phyloP scores from a whole-genome alignment of 305 asterid genomes.

The Stenogyne calaminthoides region DNA sequence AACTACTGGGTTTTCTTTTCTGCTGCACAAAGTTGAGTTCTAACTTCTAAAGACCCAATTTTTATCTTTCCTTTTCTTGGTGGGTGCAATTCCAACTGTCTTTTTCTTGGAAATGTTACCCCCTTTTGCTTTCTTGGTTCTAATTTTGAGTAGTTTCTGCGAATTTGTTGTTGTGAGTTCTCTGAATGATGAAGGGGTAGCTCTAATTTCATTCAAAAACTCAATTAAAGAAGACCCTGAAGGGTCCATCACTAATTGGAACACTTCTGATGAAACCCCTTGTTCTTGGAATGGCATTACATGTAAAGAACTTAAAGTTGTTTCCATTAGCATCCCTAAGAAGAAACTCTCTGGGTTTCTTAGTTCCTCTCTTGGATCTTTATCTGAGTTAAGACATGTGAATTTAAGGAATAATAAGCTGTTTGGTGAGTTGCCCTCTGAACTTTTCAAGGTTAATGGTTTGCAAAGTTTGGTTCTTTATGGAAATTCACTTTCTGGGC shows the following conservation, averaged over 20 bases:
- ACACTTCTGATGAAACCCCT: slow-evolving; percentile 69
- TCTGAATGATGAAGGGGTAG: slow-evolving; percentile 70
- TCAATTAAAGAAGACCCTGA: slow-evolving; percentile 70
- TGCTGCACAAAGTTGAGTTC: slow-evolving; percentile 52
- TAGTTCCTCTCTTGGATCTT: slow-evolving; percentile 72
- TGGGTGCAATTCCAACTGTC: slow-evolving; percentile 31
- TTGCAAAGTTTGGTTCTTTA: slow-evolving; percentile 88
- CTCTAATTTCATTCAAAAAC: slow-evolving; percentile 66
- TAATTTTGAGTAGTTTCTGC: slow-evolving; percentile 32
- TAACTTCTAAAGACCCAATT: slow-evolving; percentile 32
- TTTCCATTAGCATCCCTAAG: slow-evolving; percentile 76
- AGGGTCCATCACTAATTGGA: slow-evolving; percentile 76
- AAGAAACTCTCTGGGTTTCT: slow-evolving; percentile 75
- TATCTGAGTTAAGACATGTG: slow-evolving; percentile 77
- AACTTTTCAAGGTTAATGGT: slow-evolving; percentile 56
- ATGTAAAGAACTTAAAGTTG: slow-evolving; percentile 69
- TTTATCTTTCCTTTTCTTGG: slow-evolving; percentile 1
- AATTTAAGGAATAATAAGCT: slow-evolving; percentile 75
- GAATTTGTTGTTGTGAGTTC: slow-evolving; percentile 49
- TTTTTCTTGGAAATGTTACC: slow-evolving; percentile 54
- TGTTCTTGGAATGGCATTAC: slow-evolving; percentile 95
- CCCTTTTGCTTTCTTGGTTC: slow-evolving; percentile 37
- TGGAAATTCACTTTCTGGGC: slow-evolving; percentile 76
- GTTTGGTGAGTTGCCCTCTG: slow-evolving; percentile 57
- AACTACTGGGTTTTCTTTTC: slow-evolving; percentile 33